A percentile compares a stretch with the other conserved stretches of the same genome.
Evolutionary conservation across 352 stramenopile species (phyloP).

Genomic region (Thalassiosira mediterranea): DNA sequence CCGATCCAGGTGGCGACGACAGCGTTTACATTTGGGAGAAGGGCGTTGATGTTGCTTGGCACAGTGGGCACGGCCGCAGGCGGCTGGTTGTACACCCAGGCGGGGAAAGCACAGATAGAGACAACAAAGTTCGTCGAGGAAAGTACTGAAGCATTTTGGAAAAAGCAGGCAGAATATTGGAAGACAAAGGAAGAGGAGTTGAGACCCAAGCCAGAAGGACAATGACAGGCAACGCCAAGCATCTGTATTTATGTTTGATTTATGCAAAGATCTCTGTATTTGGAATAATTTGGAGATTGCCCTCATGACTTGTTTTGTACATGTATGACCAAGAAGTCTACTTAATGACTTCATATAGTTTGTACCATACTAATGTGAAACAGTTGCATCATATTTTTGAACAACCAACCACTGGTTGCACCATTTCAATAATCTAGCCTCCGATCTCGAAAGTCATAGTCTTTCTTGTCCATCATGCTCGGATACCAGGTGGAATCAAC

Average conservation of each 20-base stretch:
- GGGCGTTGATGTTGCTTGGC: constrained; percentile 19
- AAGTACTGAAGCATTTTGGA: neutral
- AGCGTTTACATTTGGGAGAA: constrained; percentile 4
- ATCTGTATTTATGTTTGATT: too few species aligned
- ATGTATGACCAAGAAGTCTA: too few species aligned
- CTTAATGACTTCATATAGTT: too few species aligned
- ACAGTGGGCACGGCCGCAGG: constrained; percentile 15
- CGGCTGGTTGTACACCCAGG: constrained; percentile 24
- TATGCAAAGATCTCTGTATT: too few species aligned
- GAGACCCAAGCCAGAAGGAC: neutral
- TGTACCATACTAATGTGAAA: too few species aligned
- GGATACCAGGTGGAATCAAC: too few species aligned
- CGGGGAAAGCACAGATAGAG: constrained; percentile 4
- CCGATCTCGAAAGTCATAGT: constrained; percentile 47
- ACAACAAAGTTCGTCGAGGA: neutral
- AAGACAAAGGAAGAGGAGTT: neutral
- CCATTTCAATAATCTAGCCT: constrained; percentile 42
- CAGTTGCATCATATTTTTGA: too few species aligned
- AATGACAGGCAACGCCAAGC: too few species aligned
- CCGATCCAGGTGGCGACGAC: constrained; percentile 28
- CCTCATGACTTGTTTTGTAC: too few species aligned
- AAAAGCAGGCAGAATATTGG: neutral
- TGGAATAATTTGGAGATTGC: too few species aligned
- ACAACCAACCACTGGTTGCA: too few species aligned
- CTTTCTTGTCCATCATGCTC: constrained; percentile 43